Percentiles rank a stretch among this genome's conserved stretches.
These are phyloP conservation scores for Paracamarosporium sp. DNA, from an alignment of 2,329 filamentous ascomycete genomes.

Conservation along the genomic window DNA sequence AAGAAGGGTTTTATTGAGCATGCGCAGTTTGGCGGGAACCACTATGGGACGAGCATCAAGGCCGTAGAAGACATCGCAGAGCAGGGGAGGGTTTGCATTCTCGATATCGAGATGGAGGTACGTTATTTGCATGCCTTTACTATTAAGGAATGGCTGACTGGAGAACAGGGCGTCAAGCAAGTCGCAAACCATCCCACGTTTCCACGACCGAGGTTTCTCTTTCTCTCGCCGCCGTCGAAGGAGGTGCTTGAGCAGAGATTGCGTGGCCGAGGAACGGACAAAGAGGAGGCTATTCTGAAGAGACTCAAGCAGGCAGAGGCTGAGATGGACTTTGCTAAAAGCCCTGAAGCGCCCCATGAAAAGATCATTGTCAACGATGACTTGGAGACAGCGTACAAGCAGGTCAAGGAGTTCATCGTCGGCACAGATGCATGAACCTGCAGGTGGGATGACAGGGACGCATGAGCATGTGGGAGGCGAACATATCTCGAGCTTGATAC, in stretches of 20 bases:
- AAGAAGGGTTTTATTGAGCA: conserved; percentile 80
- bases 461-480: background rate
- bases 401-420: conserved; percentile 60
- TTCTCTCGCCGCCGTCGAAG: conserved; percentile 80
- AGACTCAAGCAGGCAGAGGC: conserved; percentile 56
- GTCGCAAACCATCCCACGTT: conserved; percentile 75
- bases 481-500: too few relatives aligned
- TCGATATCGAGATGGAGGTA: conserved; percentile 98
- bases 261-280: conserved; percentile 50
- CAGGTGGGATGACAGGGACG: background rate
- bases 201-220: conserved; percentile 76
- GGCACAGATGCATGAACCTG: conserved; percentile 34
- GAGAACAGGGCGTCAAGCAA: conserved; percentile 80
- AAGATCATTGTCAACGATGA: conserved; percentile 60
- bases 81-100: conserved; percentile 76
- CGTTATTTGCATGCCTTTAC: background rate
- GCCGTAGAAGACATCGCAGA: conserved; percentile 78
- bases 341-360: conserved; percentile 56
- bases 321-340: conserved; percentile 51
- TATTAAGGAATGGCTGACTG: background rate
- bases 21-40: conserved; percentile 84
- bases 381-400: conserved; percentile 57
- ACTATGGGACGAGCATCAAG: conserved; percentile 83
- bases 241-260: conserved; percentile 72
- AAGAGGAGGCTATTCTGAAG: conserved; percentile 57